A percentile compares a stretch with the other conserved stretches of the same genome.
Conservation (phyloP, 306 rosid species). For the Potentilla sterilis region DNA sequence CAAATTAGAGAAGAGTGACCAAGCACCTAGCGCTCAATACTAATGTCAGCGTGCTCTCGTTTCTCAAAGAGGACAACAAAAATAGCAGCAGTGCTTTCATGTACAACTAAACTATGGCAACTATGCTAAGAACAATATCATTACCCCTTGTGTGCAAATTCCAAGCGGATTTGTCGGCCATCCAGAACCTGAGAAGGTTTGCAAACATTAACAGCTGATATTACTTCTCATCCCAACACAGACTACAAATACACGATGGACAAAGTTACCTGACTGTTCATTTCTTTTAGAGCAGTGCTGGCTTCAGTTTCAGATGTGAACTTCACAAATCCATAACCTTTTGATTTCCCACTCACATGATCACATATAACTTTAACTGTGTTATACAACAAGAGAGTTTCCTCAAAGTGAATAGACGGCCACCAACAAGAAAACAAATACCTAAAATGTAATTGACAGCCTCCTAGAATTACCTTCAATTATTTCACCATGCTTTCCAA, state of each 20-base stretch:
- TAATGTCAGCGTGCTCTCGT: background rate
- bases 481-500: constrained; percentile 55
- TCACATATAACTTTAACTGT: constrained; percentile 65
- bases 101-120: background rate
- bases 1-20: background rate
- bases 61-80: background rate
- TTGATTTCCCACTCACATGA: constrained; percentile 57
- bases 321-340: constrained; percentile 61
- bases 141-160: constrained; percentile 37
- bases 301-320: constrained; percentile 56
- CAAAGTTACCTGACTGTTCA: constrained; percentile 46
- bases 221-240: background rate
- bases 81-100: background rate
- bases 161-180: constrained; percentile 55
- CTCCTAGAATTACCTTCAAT: constrained; percentile 43
- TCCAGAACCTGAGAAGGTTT: constrained; percentile 44
- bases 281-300: constrained; percentile 41
- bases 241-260: background rate
- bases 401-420: background rate
- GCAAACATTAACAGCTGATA: background rate
- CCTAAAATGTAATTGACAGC: background rate
- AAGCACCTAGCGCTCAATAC: background rate
- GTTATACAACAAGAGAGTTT: background rate
- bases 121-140: background rate
- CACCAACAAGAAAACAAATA: background rate